Percentiles rank a stretch among this genome's conserved stretches.
These are phyloP conservation scores for Ensete glaucum DNA, from an alignment of 176 grass and related monocot genomes.

Conservation along the genomic window DNA sequence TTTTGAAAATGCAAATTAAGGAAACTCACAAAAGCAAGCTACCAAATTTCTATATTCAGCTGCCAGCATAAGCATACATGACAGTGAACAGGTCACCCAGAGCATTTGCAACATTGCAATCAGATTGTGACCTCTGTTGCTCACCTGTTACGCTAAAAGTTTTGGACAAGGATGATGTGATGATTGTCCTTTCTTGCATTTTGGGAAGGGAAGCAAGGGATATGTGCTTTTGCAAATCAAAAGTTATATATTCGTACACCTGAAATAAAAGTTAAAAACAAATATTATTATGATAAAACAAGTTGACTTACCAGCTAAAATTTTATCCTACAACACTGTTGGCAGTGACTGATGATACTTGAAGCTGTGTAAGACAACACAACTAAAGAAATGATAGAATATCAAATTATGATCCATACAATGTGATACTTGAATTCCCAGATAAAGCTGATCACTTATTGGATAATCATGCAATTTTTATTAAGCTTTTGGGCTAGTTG, in stretches of 20 bases:
- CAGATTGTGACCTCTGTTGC: background rate
- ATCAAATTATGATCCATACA: no score
- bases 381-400: no score
- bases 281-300: background rate
- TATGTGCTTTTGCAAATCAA: conserved; percentile 32
- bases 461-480: background rate
- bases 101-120: background rate
- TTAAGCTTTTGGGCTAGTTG: background rate
- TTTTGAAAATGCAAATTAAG: background rate
- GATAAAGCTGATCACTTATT: background rate
- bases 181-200: conserved; percentile 43
- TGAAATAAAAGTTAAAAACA: conserved; percentile 21
- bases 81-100: background rate
- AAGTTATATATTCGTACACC: conserved; percentile 74
- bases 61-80: background rate
- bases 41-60: background rate
- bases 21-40: background rate
- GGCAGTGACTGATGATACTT: background rate
- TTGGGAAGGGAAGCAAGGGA: conserved; percentile 30
- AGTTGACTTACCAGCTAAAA: background rate
- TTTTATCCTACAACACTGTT: background rate
- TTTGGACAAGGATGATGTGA: conserved; percentile 47
- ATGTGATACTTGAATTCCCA: background rate
- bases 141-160: conserved; percentile 83
- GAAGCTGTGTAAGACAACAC: no score